phyloP scores from a whole-genome alignment of 2,329 filamentous ascomycete genomes.

The Aspergillus clavatus region DNA sequence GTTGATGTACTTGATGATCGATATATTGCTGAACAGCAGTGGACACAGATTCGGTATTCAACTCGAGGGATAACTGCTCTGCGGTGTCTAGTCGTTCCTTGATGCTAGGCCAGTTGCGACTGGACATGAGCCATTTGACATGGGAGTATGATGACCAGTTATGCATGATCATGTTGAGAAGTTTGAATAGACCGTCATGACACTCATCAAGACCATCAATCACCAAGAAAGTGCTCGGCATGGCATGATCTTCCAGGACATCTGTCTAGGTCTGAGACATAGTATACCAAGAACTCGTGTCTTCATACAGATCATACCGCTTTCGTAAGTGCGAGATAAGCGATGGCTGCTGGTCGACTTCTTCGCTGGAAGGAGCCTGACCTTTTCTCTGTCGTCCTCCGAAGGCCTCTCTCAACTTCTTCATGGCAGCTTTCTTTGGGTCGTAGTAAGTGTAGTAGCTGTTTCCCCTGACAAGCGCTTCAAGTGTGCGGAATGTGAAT shows the following conservation, averaged over 20 bases:
- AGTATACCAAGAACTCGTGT: no score
- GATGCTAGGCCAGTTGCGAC: conserved; percentile 41
- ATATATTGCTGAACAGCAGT: conserved; percentile 18
- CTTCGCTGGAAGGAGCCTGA: no score
- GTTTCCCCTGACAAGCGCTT: no score
- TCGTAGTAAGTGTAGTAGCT: no score
- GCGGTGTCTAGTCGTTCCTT: conserved; percentile 17
- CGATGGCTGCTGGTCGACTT: no score
- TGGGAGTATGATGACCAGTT: conserved; percentile 12
- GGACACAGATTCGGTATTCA: conserved; percentile 15
- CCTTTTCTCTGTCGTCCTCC: no score
- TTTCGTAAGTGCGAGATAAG: no score
- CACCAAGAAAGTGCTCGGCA: conserved; percentile 32
- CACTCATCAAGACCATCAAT: conserved; percentile 50
- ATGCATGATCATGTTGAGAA: conserved; percentile 36
- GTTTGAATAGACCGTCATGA: conserved; percentile 17
- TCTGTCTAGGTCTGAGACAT: no score
- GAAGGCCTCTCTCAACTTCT: no score
- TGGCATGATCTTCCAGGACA: conserved; percentile 36
- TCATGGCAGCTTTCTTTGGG: no score
- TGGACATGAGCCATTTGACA: conserved; percentile 44
- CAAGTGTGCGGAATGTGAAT: no score
- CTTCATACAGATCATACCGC: no score
- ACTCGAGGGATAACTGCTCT: conserved; percentile 15
- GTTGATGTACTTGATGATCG: conserved; percentile 16